Evolutionary conservation across 2,329 filamentous ascomycete genomes (phyloP).

Genomic region (Alternaria gansuensis): DNA sequence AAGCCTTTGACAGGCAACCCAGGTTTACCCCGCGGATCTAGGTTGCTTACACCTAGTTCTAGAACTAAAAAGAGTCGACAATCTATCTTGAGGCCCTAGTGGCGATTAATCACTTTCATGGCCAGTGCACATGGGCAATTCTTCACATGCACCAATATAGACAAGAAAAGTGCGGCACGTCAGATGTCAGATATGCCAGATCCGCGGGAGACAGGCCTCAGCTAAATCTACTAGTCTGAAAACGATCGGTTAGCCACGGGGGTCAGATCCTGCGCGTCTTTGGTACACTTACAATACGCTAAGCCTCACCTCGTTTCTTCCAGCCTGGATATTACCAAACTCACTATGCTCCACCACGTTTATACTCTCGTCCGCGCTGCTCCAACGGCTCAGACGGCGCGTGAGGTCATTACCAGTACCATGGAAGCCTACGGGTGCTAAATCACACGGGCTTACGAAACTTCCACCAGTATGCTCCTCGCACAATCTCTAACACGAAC

Average conservation of each 20-base stretch:
- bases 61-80: constrained; percentile 4
- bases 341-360: constrained; percentile 4
- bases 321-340: background rate
- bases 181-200: constrained; percentile 17
- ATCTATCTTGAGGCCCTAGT: constrained; percentile 14
- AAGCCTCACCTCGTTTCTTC: constrained; percentile 6
- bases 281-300: constrained; percentile 7
- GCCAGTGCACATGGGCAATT: constrained; percentile 12
- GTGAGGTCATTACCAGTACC: background rate
- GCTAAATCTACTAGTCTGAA: background rate
- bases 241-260: background rate
- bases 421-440: constrained; percentile 1
- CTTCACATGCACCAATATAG: constrained; percentile 4
- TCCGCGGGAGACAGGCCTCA: constrained; percentile 12
- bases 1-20: constrained; percentile 1
- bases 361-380: background rate
- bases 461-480: constrained; percentile 4
- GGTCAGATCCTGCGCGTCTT: background rate
- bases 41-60: constrained; percentile 5
- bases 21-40: background rate
- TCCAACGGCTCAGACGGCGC: constrained; percentile 5
- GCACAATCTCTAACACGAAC: constrained; percentile 7
- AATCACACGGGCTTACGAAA: background rate
- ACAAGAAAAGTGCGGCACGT: constrained; percentile 8
- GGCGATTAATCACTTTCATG: constrained; percentile 7